Percentiles rank a stretch among this genome's conserved stretches.
phyloP scores from a whole-genome alignment of 179 eudicot species.

The Heliamphora pulchella region DNA sequence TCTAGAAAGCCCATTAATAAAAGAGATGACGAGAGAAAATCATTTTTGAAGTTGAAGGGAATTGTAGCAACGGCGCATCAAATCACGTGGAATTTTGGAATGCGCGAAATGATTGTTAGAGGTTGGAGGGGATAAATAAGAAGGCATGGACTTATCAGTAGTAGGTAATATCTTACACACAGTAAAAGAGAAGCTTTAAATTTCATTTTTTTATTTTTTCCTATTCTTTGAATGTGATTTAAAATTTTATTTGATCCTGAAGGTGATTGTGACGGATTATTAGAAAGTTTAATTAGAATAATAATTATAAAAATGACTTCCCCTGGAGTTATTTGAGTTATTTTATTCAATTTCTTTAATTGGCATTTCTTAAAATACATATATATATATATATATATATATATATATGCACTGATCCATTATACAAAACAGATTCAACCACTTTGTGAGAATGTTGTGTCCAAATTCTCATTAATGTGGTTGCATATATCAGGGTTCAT shows the following conservation, averaged over 20 bases:
- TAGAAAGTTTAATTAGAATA: conserved; percentile 6
- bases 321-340: too few relatives aligned
- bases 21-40: conserved; percentile 7
- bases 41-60: conserved; percentile 21
- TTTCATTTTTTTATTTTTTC: not conserved
- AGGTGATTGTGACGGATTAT: conserved; percentile 20
- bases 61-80: conserved; percentile 14
- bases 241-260: not conserved
- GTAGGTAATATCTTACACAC: conserved; percentile 31
- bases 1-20: not conserved
- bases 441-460: too few relatives aligned
- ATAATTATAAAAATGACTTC: too few relatives aligned
- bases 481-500: too few relatives aligned
- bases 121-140: conserved; percentile 19
- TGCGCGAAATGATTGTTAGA: conserved; percentile 18
- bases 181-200: conserved; percentile 27
- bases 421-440: too few relatives aligned
- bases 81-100: conserved; percentile 25
- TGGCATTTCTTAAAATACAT: too few relatives aligned
- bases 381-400: too few relatives aligned
- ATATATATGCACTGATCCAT: too few relatives aligned
- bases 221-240: not conserved
- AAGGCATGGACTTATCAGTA: conserved; percentile 31
- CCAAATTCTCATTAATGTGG: too few relatives aligned
- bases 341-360: too few relatives aligned